Percentiles rank a stretch among this genome's conserved stretches.
phyloP scores from a whole-genome alignment of 2,329 filamentous ascomycete genomes.

The Tetracladium maxilliforme region DNA sequence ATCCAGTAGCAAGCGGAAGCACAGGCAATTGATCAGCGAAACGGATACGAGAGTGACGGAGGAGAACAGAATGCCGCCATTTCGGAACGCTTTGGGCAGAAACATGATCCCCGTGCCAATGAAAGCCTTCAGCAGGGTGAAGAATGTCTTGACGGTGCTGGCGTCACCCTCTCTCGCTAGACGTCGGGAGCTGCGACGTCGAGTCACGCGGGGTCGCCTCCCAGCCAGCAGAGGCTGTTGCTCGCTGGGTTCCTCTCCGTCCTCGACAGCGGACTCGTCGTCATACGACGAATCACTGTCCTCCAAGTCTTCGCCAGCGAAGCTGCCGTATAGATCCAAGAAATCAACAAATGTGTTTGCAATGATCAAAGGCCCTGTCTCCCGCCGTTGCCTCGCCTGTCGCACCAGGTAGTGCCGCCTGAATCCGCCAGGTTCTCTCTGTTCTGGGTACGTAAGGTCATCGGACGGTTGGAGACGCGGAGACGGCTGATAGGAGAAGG shows the following conservation, averaged over 20 bases:
- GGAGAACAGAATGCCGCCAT: constrained; percentile 64
- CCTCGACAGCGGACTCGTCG: too few relatives aligned
- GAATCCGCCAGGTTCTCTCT: constrained; percentile 34
- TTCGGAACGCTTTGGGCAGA: constrained; percentile 64
- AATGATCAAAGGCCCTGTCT: too few relatives aligned
- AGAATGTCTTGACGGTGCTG: constrained; percentile 58
- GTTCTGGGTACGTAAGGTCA: constrained; percentile 23
- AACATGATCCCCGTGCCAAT: constrained; percentile 75
- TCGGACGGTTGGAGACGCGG: too few relatives aligned
- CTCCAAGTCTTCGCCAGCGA: too few relatives aligned
- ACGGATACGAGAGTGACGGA: constrained; percentile 51
- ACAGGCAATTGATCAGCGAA: constrained; percentile 50
- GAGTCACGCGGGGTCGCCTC: too few relatives aligned
- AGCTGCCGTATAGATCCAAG: too few relatives aligned
- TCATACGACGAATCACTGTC: too few relatives aligned
- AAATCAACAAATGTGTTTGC: too few relatives aligned
- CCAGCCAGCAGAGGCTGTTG: too few relatives aligned
- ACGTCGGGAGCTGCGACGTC: too few relatives aligned
- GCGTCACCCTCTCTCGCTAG: constrained; percentile 45
- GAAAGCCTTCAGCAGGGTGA: constrained; percentile 66
- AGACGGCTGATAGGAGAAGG: constrained; percentile 42
- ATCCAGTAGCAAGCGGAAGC: constrained; percentile 57
- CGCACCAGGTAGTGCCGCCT: constrained; percentile 32
- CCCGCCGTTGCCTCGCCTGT: too few relatives aligned
- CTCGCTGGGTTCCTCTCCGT: too few relatives aligned